Conservation (phyloP, 1,284 basidiomycete genomes). For the Xanthoconium separans region DNA sequence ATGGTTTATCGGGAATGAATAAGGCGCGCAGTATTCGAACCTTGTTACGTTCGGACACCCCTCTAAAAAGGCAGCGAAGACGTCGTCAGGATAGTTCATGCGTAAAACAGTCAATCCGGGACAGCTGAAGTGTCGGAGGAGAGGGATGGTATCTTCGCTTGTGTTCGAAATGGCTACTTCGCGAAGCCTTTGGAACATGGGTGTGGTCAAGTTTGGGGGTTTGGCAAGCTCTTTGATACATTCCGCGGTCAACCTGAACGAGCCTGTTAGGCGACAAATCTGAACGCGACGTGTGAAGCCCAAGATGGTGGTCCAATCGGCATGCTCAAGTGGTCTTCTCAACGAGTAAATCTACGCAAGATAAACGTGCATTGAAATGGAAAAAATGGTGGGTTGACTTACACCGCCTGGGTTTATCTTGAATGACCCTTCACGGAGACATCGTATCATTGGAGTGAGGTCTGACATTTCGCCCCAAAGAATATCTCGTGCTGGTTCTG, state of each 20-base stretch:
- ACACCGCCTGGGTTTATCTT: neutral
- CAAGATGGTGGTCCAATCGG: neutral
- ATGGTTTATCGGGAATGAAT: neutral
- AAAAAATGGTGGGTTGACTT: neutral
- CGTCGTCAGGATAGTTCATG: neutral
- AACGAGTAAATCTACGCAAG: neutral
- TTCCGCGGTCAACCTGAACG: too few species aligned
- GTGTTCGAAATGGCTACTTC: rapidly evolving
- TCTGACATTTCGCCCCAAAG: conserved; percentile 9
- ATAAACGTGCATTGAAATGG: neutral
- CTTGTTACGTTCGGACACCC: neutral
- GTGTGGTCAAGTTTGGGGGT: neutral
- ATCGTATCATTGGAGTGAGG: conserved; percentile 10
- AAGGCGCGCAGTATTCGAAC: neutral
- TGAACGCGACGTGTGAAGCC: neutral
- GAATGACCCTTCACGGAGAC: neutral
- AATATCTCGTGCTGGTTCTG: conserved; percentile 11
- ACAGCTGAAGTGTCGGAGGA: neutral
- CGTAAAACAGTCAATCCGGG: neutral
- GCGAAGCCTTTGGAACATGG: neutral
- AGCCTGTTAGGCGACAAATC: rapidly evolving
- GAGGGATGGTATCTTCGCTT: neutral
- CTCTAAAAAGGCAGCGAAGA: neutral
- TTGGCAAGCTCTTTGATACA: neutral
- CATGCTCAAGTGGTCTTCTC: neutral